Evolutionary conservation across 1,284 basidiomycete species (phyloP), one percentile per base, ranked within the genome.

Genomic region (Microbotryum saponariae): DNA sequence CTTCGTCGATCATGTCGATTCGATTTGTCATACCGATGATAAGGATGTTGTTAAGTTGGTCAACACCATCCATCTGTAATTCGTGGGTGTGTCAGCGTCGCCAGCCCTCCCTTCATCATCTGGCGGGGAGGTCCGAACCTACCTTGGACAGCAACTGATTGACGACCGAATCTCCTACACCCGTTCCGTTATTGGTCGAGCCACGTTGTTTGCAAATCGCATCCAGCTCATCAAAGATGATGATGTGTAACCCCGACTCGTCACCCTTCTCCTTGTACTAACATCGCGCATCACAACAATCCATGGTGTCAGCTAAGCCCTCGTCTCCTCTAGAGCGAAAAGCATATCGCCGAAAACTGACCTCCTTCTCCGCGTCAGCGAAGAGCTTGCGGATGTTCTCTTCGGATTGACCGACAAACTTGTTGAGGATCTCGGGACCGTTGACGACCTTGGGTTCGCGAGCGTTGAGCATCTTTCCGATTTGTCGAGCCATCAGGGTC

Each of bases 1-100:
- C 96, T 74, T 98, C 96, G 73, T 99, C 96, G 72, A 99, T 97
- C 93, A 98, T 94, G 80, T 99, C 96, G 58, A 87, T 79, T 66
- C 96, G 87, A 77, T 99, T 98, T 57, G 96, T 99, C 96, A 98
- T 98, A 73, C 96, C 96, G 71, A 99, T 99, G 71, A 99, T 89
- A 69, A 99, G 87, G 64, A 99, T 96, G 76, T 99, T 99, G 81
- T 99, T 98, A 56, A 99, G 82, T 78, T 93, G 90, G 75, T 99
- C 96, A 7, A 99, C 96, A 80, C 96, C 96, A 72, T 99, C 96
- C 90, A 99, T 94, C 89, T 92, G 61, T 12, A 16, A 53, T 65
- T 31, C 63, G 60, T 31, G 0, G 50, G 56, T 1, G 0, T 16
- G 37, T 42, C 37, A 42, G 37, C 37, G 33, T 25, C 9, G 23